phyloP scores from a whole-genome alignment of 2,329 filamentous ascomycete species.

The Trichoderma simmonsii region DNA sequence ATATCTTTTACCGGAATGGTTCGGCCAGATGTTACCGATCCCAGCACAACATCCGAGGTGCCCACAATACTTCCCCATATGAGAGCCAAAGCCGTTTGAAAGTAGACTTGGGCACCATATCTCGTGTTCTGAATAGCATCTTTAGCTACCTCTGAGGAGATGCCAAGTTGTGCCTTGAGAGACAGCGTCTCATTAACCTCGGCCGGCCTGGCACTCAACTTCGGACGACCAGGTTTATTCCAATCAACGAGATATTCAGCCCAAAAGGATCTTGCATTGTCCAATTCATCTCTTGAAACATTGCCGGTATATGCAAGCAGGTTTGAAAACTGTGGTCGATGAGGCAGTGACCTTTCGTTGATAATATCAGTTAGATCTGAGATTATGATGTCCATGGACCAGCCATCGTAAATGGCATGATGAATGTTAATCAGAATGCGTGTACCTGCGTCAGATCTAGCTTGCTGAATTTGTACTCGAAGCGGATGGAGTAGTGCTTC shows the following conservation, averaged over 20 bases:
- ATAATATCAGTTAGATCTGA: slow-evolving; percentile 61
- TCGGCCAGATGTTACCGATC: slow-evolving; percentile 78
- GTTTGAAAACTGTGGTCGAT: slow-evolving; percentile 57
- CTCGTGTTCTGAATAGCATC: slow-evolving; percentile 38
- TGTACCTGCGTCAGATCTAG: slow-evolving; percentile 22
- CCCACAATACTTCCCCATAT: slow-evolving; percentile 65
- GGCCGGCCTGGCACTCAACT: slow-evolving; percentile 34
- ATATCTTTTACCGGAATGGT: slow-evolving; percentile 68
- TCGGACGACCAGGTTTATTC: slow-evolving; percentile 55
- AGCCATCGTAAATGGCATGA: slow-evolving; percentile 89
- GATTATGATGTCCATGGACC: slow-evolving; percentile 76
- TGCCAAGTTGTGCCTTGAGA: slow-evolving; percentile 18
- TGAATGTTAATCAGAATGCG: slow-evolving; percentile 60
- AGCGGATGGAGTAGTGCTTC: slow-evolving; percentile 55
- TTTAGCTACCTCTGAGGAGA: slow-evolving; percentile 26
- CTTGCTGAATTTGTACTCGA: slow-evolving; percentile 51
- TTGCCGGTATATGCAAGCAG: slow-evolving; percentile 51
- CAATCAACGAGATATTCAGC: slow-evolving; percentile 58
- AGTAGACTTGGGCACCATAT: slow-evolving; percentile 66
- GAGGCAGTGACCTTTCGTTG: slow-evolving; percentile 23
- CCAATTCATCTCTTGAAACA: slow-evolving; percentile 27
- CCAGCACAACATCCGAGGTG: slow-evolving; percentile 65
- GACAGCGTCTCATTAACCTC: slow-evolving; percentile 20
- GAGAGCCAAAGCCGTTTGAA: slow-evolving; percentile 69
- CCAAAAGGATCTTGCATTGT: slow-evolving; percentile 64